Base-by-base conservation (phyloP, 495 filamentous ascomycete genomes). In the Antarctomyces pellizariae region DNA sequence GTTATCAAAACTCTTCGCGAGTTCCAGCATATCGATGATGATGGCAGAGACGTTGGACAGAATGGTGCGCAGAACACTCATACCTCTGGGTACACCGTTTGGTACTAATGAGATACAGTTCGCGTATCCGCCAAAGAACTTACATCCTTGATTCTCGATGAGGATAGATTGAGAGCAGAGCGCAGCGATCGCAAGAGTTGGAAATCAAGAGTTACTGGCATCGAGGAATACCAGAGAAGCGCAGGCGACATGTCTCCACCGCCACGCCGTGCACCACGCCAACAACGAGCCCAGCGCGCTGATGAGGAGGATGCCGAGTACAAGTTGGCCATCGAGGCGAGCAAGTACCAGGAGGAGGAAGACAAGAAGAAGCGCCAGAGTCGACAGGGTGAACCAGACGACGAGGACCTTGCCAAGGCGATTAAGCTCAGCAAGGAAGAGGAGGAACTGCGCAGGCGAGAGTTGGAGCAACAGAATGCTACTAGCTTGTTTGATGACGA, bases 1-100 rank as follows among this genome's bases (percentile, higher is more conserved):
- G 79, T 95, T 48, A 89, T 99, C 62, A 95, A 93, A 54, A 99
- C 89, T 8, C 47, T 99, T 45, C 70, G 89, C 39, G 89, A 99
- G 49, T 99, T 99, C 38, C 70, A 77, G 43, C 80, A 92, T 46
- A 64, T 93, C 13, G 89, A 99, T 36, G 89, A 95, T 38, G 86
- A 95, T 29, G 73, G 77, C 22, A 61, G 72, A 31, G 89, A 99
- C 47, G 89, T 95, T 19, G 89, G 89, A 24, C 76, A 89, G 41
- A 92, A 92, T 52, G 78, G 86, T 93, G 52, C 16, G 49, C 24
- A 36, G 51, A 14, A 28, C 32, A 18, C 2, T 10, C 25, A 24
- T 34, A n/a, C n/a, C n/a, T 23, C 21, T 24, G n/a, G 17, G 16
- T 1, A 15, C 23, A 23, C 2, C 7, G 19, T 15, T 35, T 11